Base-by-base conservation (phyloP, 345 rosid genomes). In the Capsella bursapastoris region DNA sequence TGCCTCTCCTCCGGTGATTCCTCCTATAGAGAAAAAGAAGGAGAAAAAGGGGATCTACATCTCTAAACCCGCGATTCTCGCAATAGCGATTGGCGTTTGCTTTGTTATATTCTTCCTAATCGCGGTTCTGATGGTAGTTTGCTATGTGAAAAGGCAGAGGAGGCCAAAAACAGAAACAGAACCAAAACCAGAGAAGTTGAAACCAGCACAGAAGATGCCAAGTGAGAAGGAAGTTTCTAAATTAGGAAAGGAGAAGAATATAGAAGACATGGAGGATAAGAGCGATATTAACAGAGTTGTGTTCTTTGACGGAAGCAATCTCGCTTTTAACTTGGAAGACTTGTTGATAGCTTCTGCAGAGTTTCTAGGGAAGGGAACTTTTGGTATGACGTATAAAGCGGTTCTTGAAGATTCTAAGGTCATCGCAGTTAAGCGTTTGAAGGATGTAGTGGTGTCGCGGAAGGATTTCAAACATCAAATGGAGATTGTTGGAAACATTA, bases 301-400 rank as follows among this genome's bases (percentile, higher is more conserved):
- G 50, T 92, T 95, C 87, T 96, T 92, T 63, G 94, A 90, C 78
- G 98, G 97, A n/a, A 86, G 91, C 68, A 88, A 81, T 66, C 83
- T 88, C 31, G 97, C 86, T 41, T 92, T 96, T 56, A 90, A 92
- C 67, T 83, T 92, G 73, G 99, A 96, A 79, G 99, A 96, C 75
- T 80, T 96, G 81, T 78, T 92, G 79, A 85, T 84, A 57, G 94
- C 99, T 31, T 95, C 99, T 4, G 98, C 99, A 9, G 96, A 90
- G 87, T 89, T 92, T 61, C 87, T 95, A 14, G 98, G 98, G 60
- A 95, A 92, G 60, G 99, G 99, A n/a, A 81, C 83, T 53, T 89
- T 88, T 25, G 98, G 98, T 47, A 86, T 87, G 82, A 87, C 97
- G 1, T 96, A 92, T 34, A 96, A 84, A 79, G 97, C 97, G 1